Conservation (phyloP, 176 grass and related monocot genomes). For the Triticum urartu region DNA sequence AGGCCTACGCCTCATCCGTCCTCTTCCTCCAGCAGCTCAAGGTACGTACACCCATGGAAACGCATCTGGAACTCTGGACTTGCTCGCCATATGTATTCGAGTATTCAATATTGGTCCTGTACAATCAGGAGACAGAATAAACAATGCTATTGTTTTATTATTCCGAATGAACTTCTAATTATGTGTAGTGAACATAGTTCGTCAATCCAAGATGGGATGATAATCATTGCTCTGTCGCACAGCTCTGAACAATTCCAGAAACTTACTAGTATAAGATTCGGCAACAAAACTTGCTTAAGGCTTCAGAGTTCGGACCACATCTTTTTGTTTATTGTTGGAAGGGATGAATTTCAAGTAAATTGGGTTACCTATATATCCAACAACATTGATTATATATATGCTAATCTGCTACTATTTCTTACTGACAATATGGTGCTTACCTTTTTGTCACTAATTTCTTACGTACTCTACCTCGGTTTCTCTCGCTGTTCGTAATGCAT, state of each 20-base stretch:
- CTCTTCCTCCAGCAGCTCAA: slow-evolving; percentile 97
- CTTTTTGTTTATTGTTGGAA: not conserved
- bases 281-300: not conserved
- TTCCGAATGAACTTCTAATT: slow-evolving; percentile 1
- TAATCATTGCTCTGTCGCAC: not conserved
- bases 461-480: not conserved
- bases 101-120: not conserved
- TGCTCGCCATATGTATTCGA: not conserved
- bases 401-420: not conserved
- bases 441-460: not conserved
- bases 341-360: not conserved
- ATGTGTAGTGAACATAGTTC: not conserved
- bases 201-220: not conserved
- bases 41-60: slow-evolving; percentile 36
- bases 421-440: not conserved
- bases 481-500: not conserved
- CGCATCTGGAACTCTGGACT: not conserved
- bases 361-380: not conserved
- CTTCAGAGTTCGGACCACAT: not conserved
- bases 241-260: not conserved
- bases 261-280: not conserved
- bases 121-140: not conserved
- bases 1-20: slow-evolving; percentile 64
- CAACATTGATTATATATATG: slow-evolving; percentile 3
- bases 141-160: not conserved